Base-by-base conservation (phyloP, 192 early-diverging fungal species). In the Coemansia sp. region DNA sequence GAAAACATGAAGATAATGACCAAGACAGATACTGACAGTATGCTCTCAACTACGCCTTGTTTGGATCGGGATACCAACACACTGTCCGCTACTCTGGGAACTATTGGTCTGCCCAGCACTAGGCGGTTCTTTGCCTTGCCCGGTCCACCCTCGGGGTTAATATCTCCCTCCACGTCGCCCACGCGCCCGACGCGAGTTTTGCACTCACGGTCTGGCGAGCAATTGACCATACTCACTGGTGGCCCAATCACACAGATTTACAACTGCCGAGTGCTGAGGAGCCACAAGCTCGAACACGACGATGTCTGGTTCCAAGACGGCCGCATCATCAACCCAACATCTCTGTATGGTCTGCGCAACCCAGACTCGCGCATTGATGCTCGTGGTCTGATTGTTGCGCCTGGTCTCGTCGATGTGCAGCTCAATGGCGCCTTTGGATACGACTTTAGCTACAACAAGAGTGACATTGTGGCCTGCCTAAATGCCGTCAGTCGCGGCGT, bases 371-470 rank as follows among this genome's bases (percentile, higher is more conserved):
- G 89, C 47, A 87, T 93, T 63, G 88, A 93, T 71, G 90, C 88
- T n/a, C 77, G 85, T 5, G 89, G 90, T 24, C 31, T 86, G 42
- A 74, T 93, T 31, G 84, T 91, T 40, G 89, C 86, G 16, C 90
- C 92, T 44, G 92, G 92, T 11, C 90, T 88, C 36, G 75, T 93
- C 31, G 90, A 93, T 69, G 80, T 88, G 41, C 90, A 93, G 70
- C 88, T 93, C 51, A 93, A 93, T 73, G 92, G 92, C 52, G 88
- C 85, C 0, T 93, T 90, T 85, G 92, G 92, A 20, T 85, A 91
- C 52, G 92, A 93, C 66, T 92, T 93, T 82, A 71, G 69, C 49
- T 69, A 65, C 44, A 77, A 86, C 43, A 75, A 80, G 24, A 74
- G 67, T 27, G 86, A 89, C 27, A 85, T 91, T 40, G 81, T 83